phyloP scores from a whole-genome alignment of 257 asterid genomes.

The Rehmannia glutinosa region DNA sequence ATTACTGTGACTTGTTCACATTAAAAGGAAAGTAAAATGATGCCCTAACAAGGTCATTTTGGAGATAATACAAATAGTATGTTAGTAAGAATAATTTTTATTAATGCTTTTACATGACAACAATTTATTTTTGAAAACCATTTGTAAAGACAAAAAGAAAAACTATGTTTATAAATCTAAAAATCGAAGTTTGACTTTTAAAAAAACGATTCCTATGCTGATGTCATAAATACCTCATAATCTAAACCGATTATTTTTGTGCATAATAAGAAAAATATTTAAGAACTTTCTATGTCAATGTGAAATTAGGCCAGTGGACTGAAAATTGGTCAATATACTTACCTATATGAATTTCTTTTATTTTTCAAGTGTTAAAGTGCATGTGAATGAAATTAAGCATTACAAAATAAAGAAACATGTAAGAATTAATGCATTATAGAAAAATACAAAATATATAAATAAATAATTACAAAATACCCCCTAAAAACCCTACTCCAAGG shows the following conservation, averaged over 20 bases:
- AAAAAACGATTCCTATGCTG: background rate
- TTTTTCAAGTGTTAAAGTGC: too few species aligned
- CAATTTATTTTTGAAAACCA: too few species aligned
- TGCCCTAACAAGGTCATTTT: background rate
- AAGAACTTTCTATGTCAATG: slow-evolving; percentile 10
- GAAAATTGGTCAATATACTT: slow-evolving; percentile 25
- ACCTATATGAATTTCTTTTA: too few species aligned
- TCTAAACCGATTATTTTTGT: background rate
- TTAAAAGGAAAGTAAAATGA: slow-evolving; percentile 12
- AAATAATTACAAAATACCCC: too few species aligned
- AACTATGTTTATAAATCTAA: background rate
- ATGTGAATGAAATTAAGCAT: too few species aligned
- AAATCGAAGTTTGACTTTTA: background rate
- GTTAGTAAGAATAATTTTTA: too few species aligned
- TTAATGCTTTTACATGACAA: too few species aligned
- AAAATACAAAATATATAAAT: too few species aligned
- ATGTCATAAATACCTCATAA: slow-evolving; percentile 6
- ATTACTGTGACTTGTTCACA: background rate
- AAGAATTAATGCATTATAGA: too few species aligned
- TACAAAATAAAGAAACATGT: too few species aligned
- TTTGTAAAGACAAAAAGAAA: too few species aligned
- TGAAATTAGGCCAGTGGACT: background rate
- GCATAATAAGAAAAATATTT: slow-evolving; percentile 5
- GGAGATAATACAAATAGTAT: background rate
- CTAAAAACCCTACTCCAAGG: too few species aligned